Conservation (phyloP, 768 basidiomycete species). For the Mycena venus region DNA sequence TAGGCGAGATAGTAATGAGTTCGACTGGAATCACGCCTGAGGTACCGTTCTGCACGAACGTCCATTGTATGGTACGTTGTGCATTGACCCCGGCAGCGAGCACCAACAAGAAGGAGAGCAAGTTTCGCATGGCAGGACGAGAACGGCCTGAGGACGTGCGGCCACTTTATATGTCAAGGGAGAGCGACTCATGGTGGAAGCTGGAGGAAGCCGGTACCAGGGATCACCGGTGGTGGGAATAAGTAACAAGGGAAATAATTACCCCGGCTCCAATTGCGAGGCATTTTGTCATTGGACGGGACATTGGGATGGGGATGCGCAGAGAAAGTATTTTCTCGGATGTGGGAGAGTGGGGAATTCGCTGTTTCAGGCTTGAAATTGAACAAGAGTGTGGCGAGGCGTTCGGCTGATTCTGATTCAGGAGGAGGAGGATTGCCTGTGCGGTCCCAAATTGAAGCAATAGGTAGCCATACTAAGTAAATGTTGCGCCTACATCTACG, state of each 20-base stretch:
- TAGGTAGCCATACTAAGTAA: too few species aligned
- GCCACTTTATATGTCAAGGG: constrained; percentile 14
- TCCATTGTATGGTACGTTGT: constrained; percentile 34
- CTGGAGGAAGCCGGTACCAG: not conserved
- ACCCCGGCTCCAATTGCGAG: too few species aligned
- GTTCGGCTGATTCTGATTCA: too few species aligned
- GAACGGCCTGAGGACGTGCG: not conserved
- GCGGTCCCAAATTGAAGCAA: too few species aligned
- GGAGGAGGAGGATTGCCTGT: too few species aligned
- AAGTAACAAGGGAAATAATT: too few species aligned
- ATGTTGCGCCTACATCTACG: too few species aligned
- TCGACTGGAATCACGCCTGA: constrained; percentile 36
- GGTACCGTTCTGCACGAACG: constrained; percentile 37
- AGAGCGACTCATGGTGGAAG: not conserved
- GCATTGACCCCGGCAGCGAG: constrained; percentile 11
- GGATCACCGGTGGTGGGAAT: too few species aligned
- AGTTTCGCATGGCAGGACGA: constrained; percentile 16
- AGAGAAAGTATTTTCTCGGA: not conserved
- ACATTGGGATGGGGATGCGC: not conserved
- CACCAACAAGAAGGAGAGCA: constrained; percentile 14
- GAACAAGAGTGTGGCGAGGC: too few species aligned
- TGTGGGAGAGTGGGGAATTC: not conserved
- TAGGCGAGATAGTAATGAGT: constrained; percentile 38
- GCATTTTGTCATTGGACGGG: not conserved
- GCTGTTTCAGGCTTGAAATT: too few species aligned